A percentile compares a stretch with the other conserved stretches of the same genome.
phyloP scores from a whole-genome alignment of 1,284 basidiomycete species.

The Rhodotorula sp. region DNA sequence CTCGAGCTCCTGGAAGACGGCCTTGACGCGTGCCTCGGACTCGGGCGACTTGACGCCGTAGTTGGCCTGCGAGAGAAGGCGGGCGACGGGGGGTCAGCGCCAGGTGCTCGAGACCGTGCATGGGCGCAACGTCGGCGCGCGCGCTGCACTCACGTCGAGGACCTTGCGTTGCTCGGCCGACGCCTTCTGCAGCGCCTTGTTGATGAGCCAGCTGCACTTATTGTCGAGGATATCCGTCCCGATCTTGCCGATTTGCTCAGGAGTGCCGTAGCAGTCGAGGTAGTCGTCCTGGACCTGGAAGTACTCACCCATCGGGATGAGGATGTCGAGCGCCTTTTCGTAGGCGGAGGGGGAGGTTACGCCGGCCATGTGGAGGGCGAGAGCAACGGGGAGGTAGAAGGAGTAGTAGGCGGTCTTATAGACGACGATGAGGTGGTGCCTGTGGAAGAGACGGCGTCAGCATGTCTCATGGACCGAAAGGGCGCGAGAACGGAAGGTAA shows the following conservation, averaged over 20 bases:
- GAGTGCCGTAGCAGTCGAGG: constrained; percentile 86
- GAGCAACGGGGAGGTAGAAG: constrained; percentile 96
- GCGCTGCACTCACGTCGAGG: constrained; percentile 54
- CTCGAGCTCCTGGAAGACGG: constrained; percentile 69
- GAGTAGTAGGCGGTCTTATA: constrained; percentile 99
- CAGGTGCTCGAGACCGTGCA: neutral
- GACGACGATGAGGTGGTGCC: constrained; percentile 88
- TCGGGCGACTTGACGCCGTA: constrained; percentile 79
- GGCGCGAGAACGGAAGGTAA: neutral
- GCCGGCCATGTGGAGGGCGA: constrained; percentile 76
- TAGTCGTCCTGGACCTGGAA: constrained; percentile 99
- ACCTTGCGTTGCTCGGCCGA: constrained; percentile 61
- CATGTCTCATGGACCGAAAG: neutral
- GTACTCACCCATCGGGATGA: constrained; percentile 92
- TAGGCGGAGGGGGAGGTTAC: constrained; percentile 72
- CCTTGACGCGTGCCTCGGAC: constrained; percentile 70
- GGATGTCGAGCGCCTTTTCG: constrained; percentile 74
- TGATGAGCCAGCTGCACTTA: constrained; percentile 98
- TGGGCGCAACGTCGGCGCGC: neutral
- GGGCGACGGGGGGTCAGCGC: neutral
- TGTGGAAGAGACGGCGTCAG: constrained; percentile 47
- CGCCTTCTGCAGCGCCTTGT: constrained; percentile 73
- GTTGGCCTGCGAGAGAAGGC: constrained; percentile 59
- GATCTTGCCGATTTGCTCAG: constrained; percentile 92
- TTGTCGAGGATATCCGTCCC: constrained; percentile 98